Base-by-base conservation (phyloP, 306 rosid species). In the Lathyrus sativus region DNA sequence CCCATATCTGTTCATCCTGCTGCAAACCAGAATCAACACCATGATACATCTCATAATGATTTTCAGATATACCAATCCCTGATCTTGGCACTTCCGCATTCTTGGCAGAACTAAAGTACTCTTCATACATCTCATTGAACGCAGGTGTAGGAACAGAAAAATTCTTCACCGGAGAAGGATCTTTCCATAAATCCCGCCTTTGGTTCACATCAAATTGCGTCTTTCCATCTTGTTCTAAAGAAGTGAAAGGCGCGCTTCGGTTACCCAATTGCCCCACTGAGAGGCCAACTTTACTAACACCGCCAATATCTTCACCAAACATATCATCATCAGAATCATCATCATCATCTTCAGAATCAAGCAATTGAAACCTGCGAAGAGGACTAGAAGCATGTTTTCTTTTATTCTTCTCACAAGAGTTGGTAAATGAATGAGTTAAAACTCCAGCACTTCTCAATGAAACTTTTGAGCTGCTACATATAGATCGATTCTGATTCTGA, bases 401-500 rank as follows among this genome's bases (percentile, higher is more conserved):
- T 76, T 77, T 79, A 65, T 69, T 83, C 63, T 57, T 83, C 63
- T 53, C 67, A 37, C 78, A 83, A 28, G 69, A 33, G 73, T 70
- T 69, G 62, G 74, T 56, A 24, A 83, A 74, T 29, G 70, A 67
- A 49, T 85, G 50, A 38, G 74, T 66, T 35, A 80, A 73, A 68
- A 81, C 74, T 67, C 91, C 87, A 63, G 46, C 51, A 22, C 79
- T 81, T 55, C 17, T 83, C 82, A 92, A 77, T 39, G 96, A 79
- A 14, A 83, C 77, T 85, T 90, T 92, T 12, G 98, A 90, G 73
- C 85, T 86, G 67, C 96, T 86, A 69, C 89, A 84, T 49, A 82
- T 43, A 26, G 87, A 78, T 22, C 42, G n/a, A n/a, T n/a, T n/a
- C n/a, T n/a, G 82, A 67, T 80, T 73, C 64, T 45, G 69, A 22